Evolutionary conservation across 2,329 filamentous ascomycete genomes (phyloP), one percentile per base, ranked within the genome.

Genomic region (Penicillium psychrosexuale): DNA sequence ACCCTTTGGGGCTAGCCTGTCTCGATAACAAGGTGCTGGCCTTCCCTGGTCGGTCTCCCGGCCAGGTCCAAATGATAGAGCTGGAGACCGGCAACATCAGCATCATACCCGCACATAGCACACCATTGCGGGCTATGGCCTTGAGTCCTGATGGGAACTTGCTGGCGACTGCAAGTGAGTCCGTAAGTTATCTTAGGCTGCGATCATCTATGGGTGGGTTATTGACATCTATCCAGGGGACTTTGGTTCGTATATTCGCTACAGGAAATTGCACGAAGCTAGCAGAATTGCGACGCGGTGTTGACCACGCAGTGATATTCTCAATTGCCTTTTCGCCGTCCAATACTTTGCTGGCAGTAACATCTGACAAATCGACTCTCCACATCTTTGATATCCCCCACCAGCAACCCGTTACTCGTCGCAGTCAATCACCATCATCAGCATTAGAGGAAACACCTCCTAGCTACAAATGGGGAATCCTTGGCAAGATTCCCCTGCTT

Each of bases 331-430:
- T 99, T 71, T 95, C 90, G 19, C 92, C 92, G 0, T 86, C 86
- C 0, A 89, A 88, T 48, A 84, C 82, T 40, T 82, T 91, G 68
- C 81, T 97, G 11, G 94, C 94, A 27, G 93, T 91, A 58, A 97
- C 93, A 1, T 97, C 92, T 1, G 94, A 99, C 78, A 99, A 97
- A 75, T 92, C 90, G 6, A 99, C 92, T 0, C 80, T 99, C 11
- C 94, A 99, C 73, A 83, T 99, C 36, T 99, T 97, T 69, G 91
- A 97, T 67, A 81, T 97, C 1, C 87, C 88, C 47, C 70, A 73
- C 49, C 73, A 75, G 34, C 66, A 61, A 31, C 70, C 69, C 33
- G 55, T 64, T 34, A 61, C 63, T 4, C 68, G 68, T 55, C 69
- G 70, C 56, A 72, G 72, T 51, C 69, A 71, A 49, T 69, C 69